Conservation (phyloP, 2,329 filamentous ascomycete genomes). For the Pochonia chlamydosporia region DNA sequence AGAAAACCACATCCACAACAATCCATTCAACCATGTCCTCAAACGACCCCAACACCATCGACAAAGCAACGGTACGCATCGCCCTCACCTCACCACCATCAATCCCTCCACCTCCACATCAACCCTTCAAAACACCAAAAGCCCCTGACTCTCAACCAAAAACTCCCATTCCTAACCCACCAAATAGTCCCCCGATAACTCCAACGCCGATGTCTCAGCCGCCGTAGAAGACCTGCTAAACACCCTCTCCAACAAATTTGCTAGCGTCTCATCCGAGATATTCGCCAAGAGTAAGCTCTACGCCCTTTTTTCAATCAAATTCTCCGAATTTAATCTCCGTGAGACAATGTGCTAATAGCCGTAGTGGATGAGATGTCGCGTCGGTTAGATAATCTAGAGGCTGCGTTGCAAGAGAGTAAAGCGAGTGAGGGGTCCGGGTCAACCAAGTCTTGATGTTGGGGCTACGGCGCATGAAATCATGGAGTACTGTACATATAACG, state of each 20-base stretch:
- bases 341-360: no score
- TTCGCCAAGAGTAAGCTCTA: slow-evolving; percentile 84
- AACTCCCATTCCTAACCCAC: no score
- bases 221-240: slow-evolving; percentile 85
- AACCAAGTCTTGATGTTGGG: slow-evolving; percentile 27
- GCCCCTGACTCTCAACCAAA: no score
- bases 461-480: neutral
- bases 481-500: neutral
- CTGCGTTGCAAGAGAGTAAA: slow-evolving; percentile 58
- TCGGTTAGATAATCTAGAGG: slow-evolving; percentile 76
- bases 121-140: neutral
- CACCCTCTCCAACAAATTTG: slow-evolving; percentile 79
- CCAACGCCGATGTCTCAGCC: slow-evolving; percentile 60
- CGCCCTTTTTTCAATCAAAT: slow-evolving; percentile 14
- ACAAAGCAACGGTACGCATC: slow-evolving; percentile 29
- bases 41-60: slow-evolving; percentile 29
- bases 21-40: slow-evolving; percentile 29
- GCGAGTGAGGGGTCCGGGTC: slow-evolving; percentile 33
- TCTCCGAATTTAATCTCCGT: neutral
- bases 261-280: slow-evolving; percentile 76
- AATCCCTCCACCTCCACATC: neutral
- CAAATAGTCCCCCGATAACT: slow-evolving; percentile 32
- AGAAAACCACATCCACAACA: no score
- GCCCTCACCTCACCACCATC: neutral
- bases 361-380: slow-evolving; percentile 95